These are phyloP conservation scores for Naganishia liquefaciens DNA, from an alignment of 1,284 basidiomycete genomes.

Conservation along the genomic window DNA sequence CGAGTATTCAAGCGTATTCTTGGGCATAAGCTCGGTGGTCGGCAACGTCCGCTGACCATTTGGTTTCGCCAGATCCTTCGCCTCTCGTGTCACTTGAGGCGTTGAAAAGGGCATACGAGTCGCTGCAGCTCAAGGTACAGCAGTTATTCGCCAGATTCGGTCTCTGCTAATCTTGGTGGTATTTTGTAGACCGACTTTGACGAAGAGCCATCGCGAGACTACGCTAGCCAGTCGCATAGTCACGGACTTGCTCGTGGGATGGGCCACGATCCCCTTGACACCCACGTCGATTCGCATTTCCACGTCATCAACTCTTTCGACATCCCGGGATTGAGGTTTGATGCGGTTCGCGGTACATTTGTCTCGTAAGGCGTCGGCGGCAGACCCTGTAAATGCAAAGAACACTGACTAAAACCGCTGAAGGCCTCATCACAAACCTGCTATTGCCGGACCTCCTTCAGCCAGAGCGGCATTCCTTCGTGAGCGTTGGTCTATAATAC, in stretches of 20 bases:
- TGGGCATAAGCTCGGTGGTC: constrained; percentile 11
- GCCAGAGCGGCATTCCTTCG: constrained; percentile 73
- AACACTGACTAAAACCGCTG: neutral
- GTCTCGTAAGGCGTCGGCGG: constrained; percentile 64
- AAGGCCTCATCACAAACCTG: constrained; percentile 60
- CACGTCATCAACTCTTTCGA: constrained; percentile 86
- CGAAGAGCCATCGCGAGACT: constrained; percentile 19
- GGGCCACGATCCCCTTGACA: constrained; percentile 59
- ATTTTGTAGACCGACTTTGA: constrained; percentile 15
- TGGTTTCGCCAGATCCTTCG: constrained; percentile 38
- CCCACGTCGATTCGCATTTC: constrained; percentile 83
- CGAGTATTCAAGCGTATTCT: constrained; percentile 45
- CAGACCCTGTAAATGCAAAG: too few relatives aligned
- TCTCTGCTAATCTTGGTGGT: too few relatives aligned
- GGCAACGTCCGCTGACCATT: neutral
- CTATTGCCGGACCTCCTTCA: constrained; percentile 74
- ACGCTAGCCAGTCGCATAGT: constrained; percentile 28
- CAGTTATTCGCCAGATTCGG: neutral
- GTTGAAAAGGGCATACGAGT: constrained; percentile 77
- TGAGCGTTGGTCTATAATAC: constrained; percentile 81
- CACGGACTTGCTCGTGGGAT: constrained; percentile 53
- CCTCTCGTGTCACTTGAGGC: constrained; percentile 54
- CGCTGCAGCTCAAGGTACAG: constrained; percentile 59
- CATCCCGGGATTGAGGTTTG: constrained; percentile 91
- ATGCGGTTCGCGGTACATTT: constrained; percentile 77